These are phyloP conservation scores for Gloeophyllum trabeum DNA, from an alignment of 768 basidiomycete species.

Conservation along the genomic window DNA sequence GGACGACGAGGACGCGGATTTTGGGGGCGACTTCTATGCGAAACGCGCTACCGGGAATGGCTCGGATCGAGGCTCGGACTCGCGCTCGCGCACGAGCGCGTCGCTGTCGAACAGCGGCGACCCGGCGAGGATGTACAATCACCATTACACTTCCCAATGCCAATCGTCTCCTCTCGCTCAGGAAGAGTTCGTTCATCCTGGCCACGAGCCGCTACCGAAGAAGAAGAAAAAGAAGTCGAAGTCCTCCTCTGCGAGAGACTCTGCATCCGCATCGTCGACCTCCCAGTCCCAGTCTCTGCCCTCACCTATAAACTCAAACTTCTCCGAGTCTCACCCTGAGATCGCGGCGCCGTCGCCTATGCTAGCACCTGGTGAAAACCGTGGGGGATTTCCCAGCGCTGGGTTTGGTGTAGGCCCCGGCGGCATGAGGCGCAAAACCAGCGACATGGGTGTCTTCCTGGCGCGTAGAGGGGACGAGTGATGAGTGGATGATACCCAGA, in stretches of 20 bases:
- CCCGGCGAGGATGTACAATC: conserved; percentile 8
- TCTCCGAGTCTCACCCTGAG: conserved; percentile 8
- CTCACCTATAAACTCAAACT: conserved; percentile 27
- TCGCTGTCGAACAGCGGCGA: conserved; percentile 24
- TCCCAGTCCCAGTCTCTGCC: conserved; percentile 36
- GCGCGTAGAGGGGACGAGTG: conserved; percentile 22
- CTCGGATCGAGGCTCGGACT: conserved; percentile 37
- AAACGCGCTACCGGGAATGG: conserved; percentile 19
- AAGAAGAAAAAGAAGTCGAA: conserved; percentile 13
- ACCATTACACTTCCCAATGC: conserved; percentile 15
- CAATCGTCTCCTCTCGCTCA: conserved; percentile 6
- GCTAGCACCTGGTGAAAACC: no score
- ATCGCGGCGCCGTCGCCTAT: conserved; percentile 13
- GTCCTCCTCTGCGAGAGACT: conserved; percentile 16
- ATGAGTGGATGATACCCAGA: no score
- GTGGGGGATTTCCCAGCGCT: conserved; percentile 28
- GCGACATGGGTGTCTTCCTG: conserved; percentile 29
- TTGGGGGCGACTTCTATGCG: conserved; percentile 46
- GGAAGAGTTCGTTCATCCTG: conserved; percentile 3
- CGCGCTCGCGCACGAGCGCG: conserved; percentile 49
- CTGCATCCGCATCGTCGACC: conserved; percentile 27
- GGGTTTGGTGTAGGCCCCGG: no score
- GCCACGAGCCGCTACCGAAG: conserved; percentile 4
- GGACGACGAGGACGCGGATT: conserved; percentile 43
- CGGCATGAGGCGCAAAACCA: conserved; percentile 20